Evolutionary conservation across 768 basidiomycete genomes (phyloP), one percentile per base, ranked within the genome.

Genomic region (Pleurotus pulmonarius): DNA sequence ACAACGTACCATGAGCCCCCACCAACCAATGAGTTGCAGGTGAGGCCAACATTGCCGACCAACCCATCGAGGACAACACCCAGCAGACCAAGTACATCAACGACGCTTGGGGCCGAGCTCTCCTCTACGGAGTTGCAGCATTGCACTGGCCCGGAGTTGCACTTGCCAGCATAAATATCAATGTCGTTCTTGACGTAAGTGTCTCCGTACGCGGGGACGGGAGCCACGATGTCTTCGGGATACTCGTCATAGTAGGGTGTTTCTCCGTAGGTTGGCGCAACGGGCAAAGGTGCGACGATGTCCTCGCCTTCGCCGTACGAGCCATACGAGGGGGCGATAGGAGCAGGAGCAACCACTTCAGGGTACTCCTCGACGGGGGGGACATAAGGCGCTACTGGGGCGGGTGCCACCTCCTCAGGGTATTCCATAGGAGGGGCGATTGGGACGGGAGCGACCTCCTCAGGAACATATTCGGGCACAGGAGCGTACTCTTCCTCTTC

Each of bases 71-170:
- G 18, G 16, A 53, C 51, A 20, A 53, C 20, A 2, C 51, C 51
- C 38, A 53, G 20, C 22, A 53, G 8, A 18, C 51, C 51, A 53
- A 38, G 34, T 8, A 53, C 37, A 24, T 39, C 51, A 5, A 39
- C 2, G 1, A 53, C 51, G 34, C 41, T 41, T 7, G 20, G 34
- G 4, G 37, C 24, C 1, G 22, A 37, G 26, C 51, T 38, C 5
- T 15, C 51, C 22, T 53, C 37, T 6, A 53, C 16, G 7, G 51
- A 53, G 22, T 53, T 39, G 39, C 51, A 53, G 39, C 51, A 53
- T 25, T 53, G 51, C 11, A 53, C 51, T 5, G 51, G 51, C 3
- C 51, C 51, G n/a, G 51, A 53, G 51, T 22, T 53, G 8, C 51
- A 53, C 20, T 40, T 18, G 18, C 40, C 24, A 11, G 20, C 51